phyloP scores from a whole-genome alignment of 805 yeast genomes.

The Brettanomyces naardenensis region DNA sequence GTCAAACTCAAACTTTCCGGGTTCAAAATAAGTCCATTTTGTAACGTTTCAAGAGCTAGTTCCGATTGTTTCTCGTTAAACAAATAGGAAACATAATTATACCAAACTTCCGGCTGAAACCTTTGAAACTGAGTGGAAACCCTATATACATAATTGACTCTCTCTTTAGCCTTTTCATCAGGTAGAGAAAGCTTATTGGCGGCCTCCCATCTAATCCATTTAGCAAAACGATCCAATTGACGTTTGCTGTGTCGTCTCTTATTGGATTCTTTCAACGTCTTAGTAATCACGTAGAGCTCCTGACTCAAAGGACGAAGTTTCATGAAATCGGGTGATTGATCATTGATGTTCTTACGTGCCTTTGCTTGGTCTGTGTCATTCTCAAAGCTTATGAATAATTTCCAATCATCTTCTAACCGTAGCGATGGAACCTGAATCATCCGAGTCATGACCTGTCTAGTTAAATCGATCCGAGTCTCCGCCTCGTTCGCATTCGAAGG shows the following conservation, averaged over 20 bases:
- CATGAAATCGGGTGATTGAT: constrained; percentile 79
- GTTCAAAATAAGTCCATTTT: constrained; percentile 51
- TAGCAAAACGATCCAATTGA: constrained; percentile 53
- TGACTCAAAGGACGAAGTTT: constrained; percentile 69
- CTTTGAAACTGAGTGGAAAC: constrained; percentile 57
- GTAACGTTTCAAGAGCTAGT: constrained; percentile 35
- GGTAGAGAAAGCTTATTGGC: constrained; percentile 57
- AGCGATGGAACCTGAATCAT: constrained; percentile 70
- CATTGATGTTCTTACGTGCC: constrained; percentile 79
- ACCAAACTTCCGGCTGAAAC: constrained; percentile 74
- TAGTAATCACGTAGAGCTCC: constrained; percentile 57
- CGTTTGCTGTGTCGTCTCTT: constrained; percentile 17
- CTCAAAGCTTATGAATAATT: constrained; percentile 76
- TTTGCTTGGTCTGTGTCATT: constrained; percentile 62
- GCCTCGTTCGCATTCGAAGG: constrained; percentile 79
- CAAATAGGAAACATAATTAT: constrained; percentile 35
- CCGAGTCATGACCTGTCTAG: constrained; percentile 64
- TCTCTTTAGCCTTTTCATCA: constrained; percentile 38
- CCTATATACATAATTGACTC: constrained; percentile 66
- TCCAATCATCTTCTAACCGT: constrained; percentile 73
- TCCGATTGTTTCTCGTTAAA: constrained; percentile 9
- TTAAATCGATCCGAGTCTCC: constrained; percentile 69
- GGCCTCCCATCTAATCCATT: constrained; percentile 77
- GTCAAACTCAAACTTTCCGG: constrained; percentile 64
- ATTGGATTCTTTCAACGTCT: constrained; percentile 10